Conservation (phyloP, 176 grass and related monocot genomes). For the Otatea glauca region DNA sequence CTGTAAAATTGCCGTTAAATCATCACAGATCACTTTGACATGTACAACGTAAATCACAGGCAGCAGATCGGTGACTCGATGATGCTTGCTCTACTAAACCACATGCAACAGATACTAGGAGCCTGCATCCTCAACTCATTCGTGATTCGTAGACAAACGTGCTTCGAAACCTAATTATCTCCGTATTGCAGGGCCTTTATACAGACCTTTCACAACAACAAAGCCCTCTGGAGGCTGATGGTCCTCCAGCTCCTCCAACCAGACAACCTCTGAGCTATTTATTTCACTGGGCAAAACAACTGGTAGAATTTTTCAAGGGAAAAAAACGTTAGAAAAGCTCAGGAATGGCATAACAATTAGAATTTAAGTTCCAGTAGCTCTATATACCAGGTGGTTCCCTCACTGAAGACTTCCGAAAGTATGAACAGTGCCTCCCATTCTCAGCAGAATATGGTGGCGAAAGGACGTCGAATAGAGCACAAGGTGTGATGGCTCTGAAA, state of each 20-base stretch:
- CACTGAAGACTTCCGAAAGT: slow-evolving; percentile 66
- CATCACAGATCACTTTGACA: slow-evolving; percentile 36
- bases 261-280: slow-evolving; percentile 67
- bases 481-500: slow-evolving; percentile 91
- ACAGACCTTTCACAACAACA: slow-evolving; percentile 83
- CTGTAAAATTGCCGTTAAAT: slow-evolving; percentile 33
- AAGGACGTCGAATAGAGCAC: slow-evolving; percentile 94
- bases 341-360: not conserved
- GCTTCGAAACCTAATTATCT: slow-evolving; percentile 50
- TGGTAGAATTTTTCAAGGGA: slow-evolving; percentile 13
- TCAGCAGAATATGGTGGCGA: slow-evolving; percentile 88
- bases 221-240: slow-evolving; percentile 90
- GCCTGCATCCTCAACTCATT: slow-evolving; percentile 20
- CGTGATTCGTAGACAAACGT: slow-evolving; percentile 25
- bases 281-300: slow-evolving; percentile 59
- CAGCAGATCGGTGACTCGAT: slow-evolving; percentile 22
- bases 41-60: slow-evolving; percentile 50
- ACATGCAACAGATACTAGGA: slow-evolving; percentile 21
- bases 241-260: slow-evolving; percentile 88
- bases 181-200: slow-evolving; percentile 81
- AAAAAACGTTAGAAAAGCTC: slow-evolving; percentile 31
- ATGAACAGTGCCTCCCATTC: slow-evolving; percentile 83
- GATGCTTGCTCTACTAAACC: slow-evolving; percentile 33
- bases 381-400: slow-evolving; percentile 59
- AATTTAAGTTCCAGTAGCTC: slow-evolving; percentile 17